Evolutionary conservation across 352 stramenopile genomes (phyloP).

Genomic region (Aphanomyces euteiches): DNA sequence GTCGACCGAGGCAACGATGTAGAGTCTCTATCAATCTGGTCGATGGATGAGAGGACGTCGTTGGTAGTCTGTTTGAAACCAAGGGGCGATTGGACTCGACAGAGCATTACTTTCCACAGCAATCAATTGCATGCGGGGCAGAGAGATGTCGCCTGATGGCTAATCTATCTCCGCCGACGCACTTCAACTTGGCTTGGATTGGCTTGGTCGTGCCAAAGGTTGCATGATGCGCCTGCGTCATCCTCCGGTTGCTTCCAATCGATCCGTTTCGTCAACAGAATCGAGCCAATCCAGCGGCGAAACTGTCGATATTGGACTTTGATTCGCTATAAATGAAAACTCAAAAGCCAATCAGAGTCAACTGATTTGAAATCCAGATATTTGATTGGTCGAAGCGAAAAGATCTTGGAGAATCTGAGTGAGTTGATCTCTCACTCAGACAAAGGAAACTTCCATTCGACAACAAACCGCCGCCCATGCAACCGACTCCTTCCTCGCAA

Average conservation of each 20-base stretch:
- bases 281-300: background rate
- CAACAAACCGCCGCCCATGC: background rate
- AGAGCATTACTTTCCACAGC: no score
- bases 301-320: background rate
- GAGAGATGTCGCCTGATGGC: no score
- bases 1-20: no score
- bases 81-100: no score
- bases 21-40: no score
- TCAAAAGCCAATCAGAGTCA: background rate
- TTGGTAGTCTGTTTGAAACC: no score
- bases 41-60: no score
- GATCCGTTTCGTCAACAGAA: constrained; percentile 14
- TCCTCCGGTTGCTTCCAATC: background rate
- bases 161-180: background rate
- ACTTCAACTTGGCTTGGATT: constrained; percentile 19
- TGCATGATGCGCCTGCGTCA: background rate
- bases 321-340: background rate
- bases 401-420: background rate
- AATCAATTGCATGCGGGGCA: no score
- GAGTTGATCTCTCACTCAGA: background rate
- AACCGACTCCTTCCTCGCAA: background rate
- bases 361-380: background rate
- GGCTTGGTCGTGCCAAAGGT: background rate
- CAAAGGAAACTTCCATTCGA: constrained; percentile 11
- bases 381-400: background rate